phyloP scores from a whole-genome alignment of 1,284 basidiomycete species.

The Pulveroboletus sp. region DNA sequence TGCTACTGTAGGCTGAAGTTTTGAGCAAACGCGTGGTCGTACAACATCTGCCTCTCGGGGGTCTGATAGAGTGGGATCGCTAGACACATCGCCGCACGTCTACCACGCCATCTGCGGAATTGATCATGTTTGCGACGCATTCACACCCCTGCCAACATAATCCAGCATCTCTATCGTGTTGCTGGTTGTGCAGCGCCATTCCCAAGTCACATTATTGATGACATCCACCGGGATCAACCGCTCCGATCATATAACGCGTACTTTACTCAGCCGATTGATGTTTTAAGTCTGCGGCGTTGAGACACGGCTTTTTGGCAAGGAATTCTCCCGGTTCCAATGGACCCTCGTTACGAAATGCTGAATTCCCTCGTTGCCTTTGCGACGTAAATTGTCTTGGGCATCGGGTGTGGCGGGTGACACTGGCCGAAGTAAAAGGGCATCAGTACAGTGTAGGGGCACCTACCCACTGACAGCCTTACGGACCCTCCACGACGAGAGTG shows the following conservation, averaged over 20 bases:
- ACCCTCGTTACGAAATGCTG: not conserved
- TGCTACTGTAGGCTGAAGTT: constrained; percentile 78
- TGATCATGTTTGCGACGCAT: constrained; percentile 11
- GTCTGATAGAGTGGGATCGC: constrained; percentile 66
- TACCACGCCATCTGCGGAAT: constrained; percentile 23
- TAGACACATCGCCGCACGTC: constrained; percentile 13
- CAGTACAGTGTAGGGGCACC: not conserved
- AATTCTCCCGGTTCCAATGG: constrained; percentile 3
- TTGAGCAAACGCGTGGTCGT: constrained; percentile 94
- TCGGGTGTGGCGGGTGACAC: not conserved
- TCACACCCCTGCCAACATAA: constrained; percentile 22
- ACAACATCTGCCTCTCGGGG: constrained; percentile 90
- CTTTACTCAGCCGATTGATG: constrained; percentile 3
- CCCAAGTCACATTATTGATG: constrained; percentile 5
- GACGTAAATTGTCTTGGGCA: constrained; percentile 14
- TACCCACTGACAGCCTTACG: constrained; percentile 16
- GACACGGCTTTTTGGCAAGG: constrained; percentile 1
- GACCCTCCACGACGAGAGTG: constrained; percentile 3
- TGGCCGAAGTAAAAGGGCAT: constrained; percentile 10
- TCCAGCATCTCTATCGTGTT: constrained; percentile 4
- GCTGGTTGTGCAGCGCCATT: constrained; percentile 2
- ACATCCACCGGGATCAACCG: not conserved
- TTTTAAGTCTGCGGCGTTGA: not conserved
- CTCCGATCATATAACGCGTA: not conserved
- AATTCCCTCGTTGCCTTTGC: constrained; percentile 14